Conservation (phyloP, 2,329 filamentous ascomycete genomes). For the Neofusicoccum sp. region DNA sequence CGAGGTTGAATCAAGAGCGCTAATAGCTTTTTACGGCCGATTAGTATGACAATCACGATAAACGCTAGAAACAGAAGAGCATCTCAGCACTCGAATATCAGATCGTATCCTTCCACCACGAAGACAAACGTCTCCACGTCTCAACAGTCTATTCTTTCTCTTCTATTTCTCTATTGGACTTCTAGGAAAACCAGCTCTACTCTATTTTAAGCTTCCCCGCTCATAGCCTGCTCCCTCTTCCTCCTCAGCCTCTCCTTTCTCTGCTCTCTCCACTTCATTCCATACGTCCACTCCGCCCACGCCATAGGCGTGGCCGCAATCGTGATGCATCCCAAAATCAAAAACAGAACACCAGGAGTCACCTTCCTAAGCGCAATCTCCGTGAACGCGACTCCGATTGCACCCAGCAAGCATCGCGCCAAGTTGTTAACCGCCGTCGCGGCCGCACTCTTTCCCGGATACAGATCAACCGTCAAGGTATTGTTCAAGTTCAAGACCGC, state of each 20-base stretch:
- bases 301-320: neutral
- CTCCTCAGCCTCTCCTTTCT: neutral
- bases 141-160: no score
- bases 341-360: neutral
- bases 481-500: slow-evolving; percentile 50
- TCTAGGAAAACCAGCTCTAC: no score
- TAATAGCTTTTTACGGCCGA: no score
- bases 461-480: slow-evolving; percentile 57
- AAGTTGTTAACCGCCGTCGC: slow-evolving; percentile 56
- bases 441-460: slow-evolving; percentile 49
- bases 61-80: no score
- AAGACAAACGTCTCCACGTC: no score
- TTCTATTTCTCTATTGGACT: no score
- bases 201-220: no score
- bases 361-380: slow-evolving; percentile 26
- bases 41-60: no score
- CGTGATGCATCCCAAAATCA: neutral
- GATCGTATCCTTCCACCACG: no score
- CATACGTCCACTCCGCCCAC: slow-evolving; percentile 1
- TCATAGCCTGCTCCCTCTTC: neutral
- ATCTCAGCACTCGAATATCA: no score
- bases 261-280: slow-evolving; percentile 2
- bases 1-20: no score
- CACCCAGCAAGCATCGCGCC: slow-evolving; percentile 52
- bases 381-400: slow-evolving; percentile 51